A percentile compares a stretch with the other conserved stretches of the same genome.
Evolutionary conservation across 257 asterid genomes (phyloP).

Genomic region (Solanum rostratum): DNA sequence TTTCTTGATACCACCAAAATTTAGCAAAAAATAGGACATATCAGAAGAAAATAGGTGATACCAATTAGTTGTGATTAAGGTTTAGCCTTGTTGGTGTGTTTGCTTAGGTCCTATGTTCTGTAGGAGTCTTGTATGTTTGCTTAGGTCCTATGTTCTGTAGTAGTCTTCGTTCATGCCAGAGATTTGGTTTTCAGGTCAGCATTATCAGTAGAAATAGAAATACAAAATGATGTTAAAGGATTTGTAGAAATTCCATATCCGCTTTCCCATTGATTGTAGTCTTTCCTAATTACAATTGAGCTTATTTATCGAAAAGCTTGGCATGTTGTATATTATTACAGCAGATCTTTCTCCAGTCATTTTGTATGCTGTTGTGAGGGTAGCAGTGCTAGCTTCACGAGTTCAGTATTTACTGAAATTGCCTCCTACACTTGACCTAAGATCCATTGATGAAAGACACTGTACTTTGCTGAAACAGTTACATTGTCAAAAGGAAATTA

Average conservation of each 20-base stretch:
- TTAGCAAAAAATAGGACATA: not conserved
- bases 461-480: slow-evolving; percentile 28
- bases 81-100: not conserved
- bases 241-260: not conserved
- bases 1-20: not conserved
- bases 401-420: slow-evolving; percentile 9
- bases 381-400: slow-evolving; percentile 33
- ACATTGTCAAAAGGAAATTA: slow-evolving; percentile 24
- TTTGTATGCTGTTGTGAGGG: slow-evolving; percentile 33
- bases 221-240: not conserved
- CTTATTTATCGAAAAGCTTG: not conserved
- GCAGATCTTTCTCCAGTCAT: slow-evolving; percentile 48
- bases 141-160: not conserved
- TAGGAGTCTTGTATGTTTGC: not conserved
- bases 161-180: not conserved
- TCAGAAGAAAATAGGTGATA: not conserved
- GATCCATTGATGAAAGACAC: slow-evolving; percentile 6
- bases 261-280: not conserved
- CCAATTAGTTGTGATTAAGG: not conserved
- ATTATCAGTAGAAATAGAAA: not conserved
- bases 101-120: not conserved
- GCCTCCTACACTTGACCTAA: slow-evolving; percentile 11
- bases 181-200: not conserved
- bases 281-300: not conserved
- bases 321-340: slow-evolving; percentile 13